A percentile compares a stretch with the other conserved stretches of the same genome.
Conservation (phyloP, 345 rosid species). For the Euclidium syriacum region DNA sequence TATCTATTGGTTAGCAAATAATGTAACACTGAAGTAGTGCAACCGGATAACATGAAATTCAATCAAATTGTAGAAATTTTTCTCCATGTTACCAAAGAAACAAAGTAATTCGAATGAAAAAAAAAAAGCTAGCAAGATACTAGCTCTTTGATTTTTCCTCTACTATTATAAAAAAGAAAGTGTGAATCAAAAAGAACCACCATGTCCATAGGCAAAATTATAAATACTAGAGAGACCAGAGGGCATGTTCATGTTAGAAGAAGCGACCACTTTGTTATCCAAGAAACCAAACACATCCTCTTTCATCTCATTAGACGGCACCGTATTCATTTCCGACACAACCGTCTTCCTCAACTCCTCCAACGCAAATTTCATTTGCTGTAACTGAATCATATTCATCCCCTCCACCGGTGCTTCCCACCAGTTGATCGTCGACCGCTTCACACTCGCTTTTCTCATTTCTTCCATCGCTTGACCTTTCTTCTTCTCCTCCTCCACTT, state of each 20-base stretch:
- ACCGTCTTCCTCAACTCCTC: slow-evolving; percentile 14
- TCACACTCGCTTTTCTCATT: not conserved
- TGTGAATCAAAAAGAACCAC: slow-evolving; percentile 14
- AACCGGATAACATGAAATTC: too few relatives aligned
- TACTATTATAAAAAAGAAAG: too few relatives aligned
- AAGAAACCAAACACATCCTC: slow-evolving; percentile 21
- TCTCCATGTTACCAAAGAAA: too few relatives aligned
- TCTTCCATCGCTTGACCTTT: slow-evolving; percentile 13
- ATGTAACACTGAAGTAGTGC: too few relatives aligned
- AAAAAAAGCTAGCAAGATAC: too few relatives aligned
- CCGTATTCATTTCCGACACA: not conserved
- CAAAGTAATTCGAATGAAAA: too few relatives aligned
- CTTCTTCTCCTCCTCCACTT: slow-evolving; percentile 19
- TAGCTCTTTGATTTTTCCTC: too few relatives aligned
- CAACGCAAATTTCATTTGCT: slow-evolving; percentile 17
- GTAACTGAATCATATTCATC: slow-evolving; percentile 18
- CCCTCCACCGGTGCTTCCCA: slow-evolving; percentile 22
- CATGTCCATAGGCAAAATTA: slow-evolving; percentile 1
- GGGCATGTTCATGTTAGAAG: slow-evolving; percentile 14
- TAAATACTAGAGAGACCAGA: not conserved
- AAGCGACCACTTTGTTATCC: not conserved
- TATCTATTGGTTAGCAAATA: too few relatives aligned
- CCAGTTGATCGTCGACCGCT: not conserved
- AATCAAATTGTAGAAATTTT: too few relatives aligned
- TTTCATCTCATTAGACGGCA: not conserved